Base-by-base conservation (phyloP, 352 stramenopile species). In the Pythium phragmiticola region DNA sequence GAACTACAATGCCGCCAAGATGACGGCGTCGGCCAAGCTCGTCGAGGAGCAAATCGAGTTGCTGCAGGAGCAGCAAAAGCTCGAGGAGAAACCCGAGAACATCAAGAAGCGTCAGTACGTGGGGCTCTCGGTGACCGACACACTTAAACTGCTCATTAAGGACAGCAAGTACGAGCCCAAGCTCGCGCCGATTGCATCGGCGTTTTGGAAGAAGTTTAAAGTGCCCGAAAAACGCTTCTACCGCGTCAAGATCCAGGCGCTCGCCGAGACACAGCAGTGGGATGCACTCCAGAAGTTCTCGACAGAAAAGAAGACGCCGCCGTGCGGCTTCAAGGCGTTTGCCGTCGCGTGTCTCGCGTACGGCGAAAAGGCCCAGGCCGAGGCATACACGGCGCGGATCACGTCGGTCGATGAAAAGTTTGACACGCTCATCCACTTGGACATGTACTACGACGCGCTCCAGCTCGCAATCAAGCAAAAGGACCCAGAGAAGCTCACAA, bases 161-260 rank as follows among this genome's bases (percentile, higher is more conserved):
- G 84, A 92, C 65, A 83, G 75, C 62, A 92, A 92, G 70, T 90
- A 90, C 68, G 82, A 94, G 46, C 83, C 83, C 0, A 92, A 94
- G 65, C 75, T 97, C 56, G 57, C 87, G 28, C 75, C 72, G 14
- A 26, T 94, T 8, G 85, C 82, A 8, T 78, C 80, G 0, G 58
- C 79, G 5, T 87, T 93, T 59, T 78, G 84, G 37, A 96, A 96
- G 62, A 94, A 90, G 63, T 96, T 96, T 67, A 95, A 95, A 41
- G 84, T 97, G 7, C 84, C 89, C 1, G 89, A 97, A 59, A 97
- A 97, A 73, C 84, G 86, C 8, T 90, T 95, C 49, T 97, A 94
- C 67, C 84, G 90, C 60, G 84, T 96, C 42, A 97, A 97, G 70
- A 97, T 96, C 61, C 87, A 91, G 55, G 88, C 88, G 36, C 71